These are phyloP conservation scores for Brassica napus DNA, from an alignment of 345 rosid species.

Conservation along the genomic window DNA sequence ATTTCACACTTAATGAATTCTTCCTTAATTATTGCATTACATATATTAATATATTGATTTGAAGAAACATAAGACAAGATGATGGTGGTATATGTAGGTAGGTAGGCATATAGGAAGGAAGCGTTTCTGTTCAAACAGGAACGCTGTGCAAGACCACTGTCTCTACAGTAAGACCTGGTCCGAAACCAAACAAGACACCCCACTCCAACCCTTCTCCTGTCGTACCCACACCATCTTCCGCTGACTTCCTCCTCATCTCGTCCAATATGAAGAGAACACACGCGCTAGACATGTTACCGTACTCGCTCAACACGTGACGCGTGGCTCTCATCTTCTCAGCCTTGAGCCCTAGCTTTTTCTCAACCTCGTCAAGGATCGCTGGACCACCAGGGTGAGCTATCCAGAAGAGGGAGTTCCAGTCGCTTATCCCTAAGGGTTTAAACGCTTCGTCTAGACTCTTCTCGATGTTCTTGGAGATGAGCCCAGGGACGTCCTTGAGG, in stretches of 20 bases:
- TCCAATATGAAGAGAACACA: conserved; percentile 74
- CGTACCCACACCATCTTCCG: conserved; percentile 52
- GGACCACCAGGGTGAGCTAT: conserved; percentile 84
- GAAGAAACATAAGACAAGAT: neutral
- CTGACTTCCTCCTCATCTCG: conserved; percentile 70
- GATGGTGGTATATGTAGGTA: conserved; percentile 14
- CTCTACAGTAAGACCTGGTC: conserved; percentile 83
- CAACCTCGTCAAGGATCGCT: conserved; percentile 63
- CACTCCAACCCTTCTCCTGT: conserved; percentile 87
- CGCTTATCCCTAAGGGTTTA: conserved; percentile 64
- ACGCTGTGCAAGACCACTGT: conserved; percentile 73
- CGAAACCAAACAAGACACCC: conserved; percentile 85
- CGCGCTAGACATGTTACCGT: conserved; percentile 85
- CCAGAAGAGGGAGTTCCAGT: conserved; percentile 86
- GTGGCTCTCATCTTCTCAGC: conserved; percentile 64
- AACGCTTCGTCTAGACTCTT: conserved; percentile 70
- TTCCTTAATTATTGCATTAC: conserved; percentile 12
- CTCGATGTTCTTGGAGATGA: conserved; percentile 71
- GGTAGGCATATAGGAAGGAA: conserved; percentile 12
- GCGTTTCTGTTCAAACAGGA: conserved; percentile 31
- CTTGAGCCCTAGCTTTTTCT: conserved; percentile 52
- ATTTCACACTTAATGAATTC: conserved; percentile 1
- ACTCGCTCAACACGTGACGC: conserved; percentile 62
- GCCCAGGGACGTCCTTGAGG: conserved; percentile 60
- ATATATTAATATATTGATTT: neutral